Percentiles rank a stretch among this genome's conserved stretches.
Evolutionary conservation across 192 early-diverging fungal species (phyloP).

Genomic region (Podila clonocystis): DNA sequence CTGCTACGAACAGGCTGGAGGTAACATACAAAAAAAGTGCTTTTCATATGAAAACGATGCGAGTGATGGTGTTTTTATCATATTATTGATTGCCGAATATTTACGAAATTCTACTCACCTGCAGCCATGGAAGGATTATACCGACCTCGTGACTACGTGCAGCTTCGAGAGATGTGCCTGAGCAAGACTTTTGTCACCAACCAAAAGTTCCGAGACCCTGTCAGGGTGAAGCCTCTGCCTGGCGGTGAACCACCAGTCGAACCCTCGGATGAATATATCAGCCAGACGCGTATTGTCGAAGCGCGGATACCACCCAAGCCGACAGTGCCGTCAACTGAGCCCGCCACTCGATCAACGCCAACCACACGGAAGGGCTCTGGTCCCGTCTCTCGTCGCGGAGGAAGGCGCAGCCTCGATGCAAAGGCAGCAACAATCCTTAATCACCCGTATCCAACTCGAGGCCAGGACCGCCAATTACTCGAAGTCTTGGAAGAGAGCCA

Average conservation of each 20-base stretch:
- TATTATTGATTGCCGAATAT: neutral
- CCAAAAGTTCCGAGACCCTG: constrained; percentile 23
- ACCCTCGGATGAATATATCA: constrained; percentile 21
- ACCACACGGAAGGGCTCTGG: neutral
- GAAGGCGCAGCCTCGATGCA: neutral
- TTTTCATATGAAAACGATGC: neutral
- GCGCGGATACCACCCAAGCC: neutral
- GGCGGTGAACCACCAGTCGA: constrained; percentile 1
- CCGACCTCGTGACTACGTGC: constrained; percentile 29
- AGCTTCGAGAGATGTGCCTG: constrained; percentile 19
- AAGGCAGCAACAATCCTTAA: neutral
- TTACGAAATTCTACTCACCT: neutral
- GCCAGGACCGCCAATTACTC: neutral
- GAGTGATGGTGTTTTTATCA: neutral
- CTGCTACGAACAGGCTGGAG: constrained; percentile 35
- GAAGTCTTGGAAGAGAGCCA: neutral
- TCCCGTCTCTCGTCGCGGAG: too few species aligned
- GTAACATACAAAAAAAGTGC: neutral
- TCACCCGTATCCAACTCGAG: constrained; percentile 18
- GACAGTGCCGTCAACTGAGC: neutral
- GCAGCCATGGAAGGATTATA: constrained; percentile 20
- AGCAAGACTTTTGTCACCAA: constrained; percentile 29
- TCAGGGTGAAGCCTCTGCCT: constrained; percentile 1
- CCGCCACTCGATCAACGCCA: neutral
- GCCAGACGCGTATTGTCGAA: constrained; percentile 14